phyloP scores from a whole-genome alignment of 768 basidiomycete species.

The Phaeotremella fagi region DNA sequence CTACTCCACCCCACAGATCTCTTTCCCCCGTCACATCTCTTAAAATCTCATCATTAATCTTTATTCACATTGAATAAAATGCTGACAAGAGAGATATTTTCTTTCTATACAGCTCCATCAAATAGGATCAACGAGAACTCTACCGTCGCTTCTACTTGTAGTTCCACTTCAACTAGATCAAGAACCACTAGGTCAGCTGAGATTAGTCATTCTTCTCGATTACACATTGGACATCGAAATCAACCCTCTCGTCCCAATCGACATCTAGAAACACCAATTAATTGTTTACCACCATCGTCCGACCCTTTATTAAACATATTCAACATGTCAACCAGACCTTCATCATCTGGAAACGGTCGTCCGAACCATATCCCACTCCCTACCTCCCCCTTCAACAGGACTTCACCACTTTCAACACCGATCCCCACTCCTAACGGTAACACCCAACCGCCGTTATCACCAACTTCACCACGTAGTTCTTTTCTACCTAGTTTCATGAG shows the following conservation, averaged over 20 bases:
- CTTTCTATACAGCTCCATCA: too few relatives aligned
- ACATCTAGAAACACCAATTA: neutral
- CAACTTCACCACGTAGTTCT: constrained; percentile 38
- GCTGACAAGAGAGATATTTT: too few relatives aligned
- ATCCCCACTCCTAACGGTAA: constrained; percentile 9
- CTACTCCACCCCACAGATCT: too few relatives aligned
- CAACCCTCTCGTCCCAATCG: neutral
- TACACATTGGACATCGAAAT: too few relatives aligned
- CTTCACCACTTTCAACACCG: constrained; percentile 21
- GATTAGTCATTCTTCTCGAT: too few relatives aligned
- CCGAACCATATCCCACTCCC: constrained; percentile 44
- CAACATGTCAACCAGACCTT: constrained; percentile 25
- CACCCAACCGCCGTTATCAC: constrained; percentile 17
- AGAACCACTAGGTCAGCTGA: too few relatives aligned
- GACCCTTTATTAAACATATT: neutral
- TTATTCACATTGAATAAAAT: too few relatives aligned
- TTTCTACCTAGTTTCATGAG: constrained; percentile 46
- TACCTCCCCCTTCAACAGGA: constrained; percentile 3
- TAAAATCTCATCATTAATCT: too few relatives aligned
- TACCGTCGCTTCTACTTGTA: too few relatives aligned
- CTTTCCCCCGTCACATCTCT: too few relatives aligned
- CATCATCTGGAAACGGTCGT: constrained; percentile 13
- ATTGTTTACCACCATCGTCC: neutral
- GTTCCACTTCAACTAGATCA: too few relatives aligned
- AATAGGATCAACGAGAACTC: too few relatives aligned